phyloP scores from a whole-genome alignment of 2,329 filamentous ascomycete species.

The Fusarium euwallaceae region DNA sequence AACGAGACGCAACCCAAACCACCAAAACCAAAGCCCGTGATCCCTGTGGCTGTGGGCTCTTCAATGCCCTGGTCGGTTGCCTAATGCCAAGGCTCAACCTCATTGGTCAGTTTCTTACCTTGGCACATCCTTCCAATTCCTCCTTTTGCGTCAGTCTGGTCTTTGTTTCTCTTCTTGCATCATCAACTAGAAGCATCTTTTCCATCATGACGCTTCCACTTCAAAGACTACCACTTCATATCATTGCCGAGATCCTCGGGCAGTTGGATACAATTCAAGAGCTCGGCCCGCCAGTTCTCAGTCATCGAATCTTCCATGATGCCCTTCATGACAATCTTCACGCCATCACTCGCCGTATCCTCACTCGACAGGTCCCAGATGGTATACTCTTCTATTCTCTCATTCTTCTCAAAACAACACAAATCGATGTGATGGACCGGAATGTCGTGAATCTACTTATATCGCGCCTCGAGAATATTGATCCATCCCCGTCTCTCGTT shows the following conservation, averaged over 20 bases:
- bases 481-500: neutral
- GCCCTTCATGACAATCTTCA: neutral
- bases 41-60: neutral
- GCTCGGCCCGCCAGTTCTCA: neutral
- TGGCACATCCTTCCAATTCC: neutral
- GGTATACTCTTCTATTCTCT: neutral
- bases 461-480: neutral
- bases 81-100: neutral
- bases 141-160: neutral
- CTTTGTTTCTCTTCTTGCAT: neutral
- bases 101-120: neutral
- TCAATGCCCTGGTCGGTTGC: neutral
- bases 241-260: neutral
- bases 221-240: neutral
- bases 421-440: neutral
- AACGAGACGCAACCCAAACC: neutral
- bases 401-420: neutral
- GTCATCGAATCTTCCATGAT: neutral
- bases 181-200: neutral
- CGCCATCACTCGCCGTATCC: neutral
- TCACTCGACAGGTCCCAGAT: neutral
- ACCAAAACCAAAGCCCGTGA: neutral
- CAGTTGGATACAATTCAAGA: neutral
- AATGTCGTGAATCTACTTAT: neutral
- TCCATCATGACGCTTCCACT: neutral